A percentile compares a stretch with the other conserved stretches of the same genome.
Evolutionary conservation across 257 asterid genomes (phyloP).

Genomic region (Perilla frutescens): DNA sequence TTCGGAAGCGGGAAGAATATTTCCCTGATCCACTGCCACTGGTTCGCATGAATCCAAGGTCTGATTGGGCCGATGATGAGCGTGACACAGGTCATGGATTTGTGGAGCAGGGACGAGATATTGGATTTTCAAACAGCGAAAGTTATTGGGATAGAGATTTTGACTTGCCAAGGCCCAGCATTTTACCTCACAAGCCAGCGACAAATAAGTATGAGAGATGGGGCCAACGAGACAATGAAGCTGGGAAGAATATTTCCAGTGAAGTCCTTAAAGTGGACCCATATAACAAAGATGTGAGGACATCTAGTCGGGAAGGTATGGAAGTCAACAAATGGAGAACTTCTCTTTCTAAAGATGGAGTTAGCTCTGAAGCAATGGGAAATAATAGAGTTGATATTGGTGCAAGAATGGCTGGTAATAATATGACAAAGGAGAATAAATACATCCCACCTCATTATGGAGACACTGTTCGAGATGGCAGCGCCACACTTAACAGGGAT

Average conservation of each 20-base stretch:
- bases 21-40: constrained; percentile 79
- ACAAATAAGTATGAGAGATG: constrained; percentile 58
- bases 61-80: constrained; percentile 99
- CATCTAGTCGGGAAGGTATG: constrained; percentile 61
- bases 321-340: constrained; percentile 69
- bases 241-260: constrained; percentile 59
- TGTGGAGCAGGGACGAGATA: constrained; percentile 66
- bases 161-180: constrained; percentile 72
- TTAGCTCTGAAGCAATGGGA: constrained; percentile 46
- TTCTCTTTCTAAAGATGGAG: constrained; percentile 52
- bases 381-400: constrained; percentile 45
- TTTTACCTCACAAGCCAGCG: constrained; percentile 65
- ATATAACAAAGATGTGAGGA: constrained; percentile 55
- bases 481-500: constrained; percentile 50
- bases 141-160: constrained; percentile 80
- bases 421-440: constrained; percentile 55
- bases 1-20: constrained; percentile 59
- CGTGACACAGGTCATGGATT: constrained; percentile 90
- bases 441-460: constrained; percentile 51
- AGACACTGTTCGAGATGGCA: constrained; percentile 49
- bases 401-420: constrained; percentile 46
- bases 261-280: constrained; percentile 62
- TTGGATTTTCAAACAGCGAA: constrained; percentile 65
- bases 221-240: constrained; percentile 66
- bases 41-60: constrained; percentile 80